A percentile compares a stretch with the other conserved stretches of the same genome.
Evolutionary conservation across 805 yeast genomes (phyloP).

Genomic region (Yamadazyma endophytica): DNA sequence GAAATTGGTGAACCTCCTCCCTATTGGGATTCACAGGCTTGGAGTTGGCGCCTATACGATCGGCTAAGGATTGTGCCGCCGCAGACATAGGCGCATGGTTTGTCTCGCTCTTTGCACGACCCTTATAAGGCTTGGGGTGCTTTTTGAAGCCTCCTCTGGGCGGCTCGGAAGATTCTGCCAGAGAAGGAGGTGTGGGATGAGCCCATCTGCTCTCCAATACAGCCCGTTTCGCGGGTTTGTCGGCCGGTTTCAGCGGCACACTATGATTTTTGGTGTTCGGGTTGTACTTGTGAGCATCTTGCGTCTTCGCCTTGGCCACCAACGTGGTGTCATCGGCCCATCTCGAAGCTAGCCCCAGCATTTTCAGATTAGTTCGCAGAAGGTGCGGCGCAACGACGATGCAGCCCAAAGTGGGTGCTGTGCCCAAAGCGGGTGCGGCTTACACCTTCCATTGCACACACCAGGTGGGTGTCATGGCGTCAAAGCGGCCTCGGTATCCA

Average conservation of each 20-base stretch:
- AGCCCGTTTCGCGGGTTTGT: too few species aligned
- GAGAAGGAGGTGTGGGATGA: conserved; percentile 14
- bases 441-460: too few species aligned
- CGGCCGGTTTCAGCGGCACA: too few species aligned
- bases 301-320: conserved; percentile 20
- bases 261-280: conserved; percentile 2
- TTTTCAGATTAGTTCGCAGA: neutral
- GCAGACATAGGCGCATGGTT: neutral
- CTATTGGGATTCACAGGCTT: neutral
- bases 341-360: conserved; percentile 18
- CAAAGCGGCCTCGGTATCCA: too few species aligned
- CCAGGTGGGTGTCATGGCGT: too few species aligned
- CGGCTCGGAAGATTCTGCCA: conserved; percentile 28
- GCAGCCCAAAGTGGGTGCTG: neutral
- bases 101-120: too few species aligned
- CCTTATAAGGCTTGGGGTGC: neutral
- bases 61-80: neutral
- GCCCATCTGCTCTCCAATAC: conserved; percentile 34
- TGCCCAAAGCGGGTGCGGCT: too few species aligned
- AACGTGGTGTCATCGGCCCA: conserved; percentile 34
- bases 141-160: neutral
- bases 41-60: neutral
- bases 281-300: conserved; percentile 14
- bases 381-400: neutral
- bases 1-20: neutral